phyloP scores from a whole-genome alignment of 352 stramenopile genomes.

The Pythium diclinum region DNA sequence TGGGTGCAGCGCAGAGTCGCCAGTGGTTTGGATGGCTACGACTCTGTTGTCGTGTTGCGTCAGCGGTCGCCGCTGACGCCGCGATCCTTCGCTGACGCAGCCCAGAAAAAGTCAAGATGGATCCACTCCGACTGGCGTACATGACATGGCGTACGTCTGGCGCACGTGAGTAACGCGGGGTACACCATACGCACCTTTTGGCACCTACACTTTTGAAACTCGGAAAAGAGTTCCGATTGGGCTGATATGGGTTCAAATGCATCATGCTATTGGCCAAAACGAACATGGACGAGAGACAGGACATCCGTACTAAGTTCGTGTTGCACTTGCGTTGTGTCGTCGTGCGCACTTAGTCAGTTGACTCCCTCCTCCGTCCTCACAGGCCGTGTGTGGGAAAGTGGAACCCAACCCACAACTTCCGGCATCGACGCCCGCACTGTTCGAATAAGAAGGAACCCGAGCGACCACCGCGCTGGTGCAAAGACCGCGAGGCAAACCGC shows the following conservation, averaged over 20 bases:
- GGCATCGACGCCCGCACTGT: conserved; percentile 5
- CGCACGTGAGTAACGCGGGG: conserved; percentile 11
- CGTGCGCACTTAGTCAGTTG: conserved; percentile 22
- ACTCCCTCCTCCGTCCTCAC: conserved; percentile 12
- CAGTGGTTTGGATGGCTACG: conserved; percentile 4
- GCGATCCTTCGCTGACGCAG: not conserved
- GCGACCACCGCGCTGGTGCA: not conserved
- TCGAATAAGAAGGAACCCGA: conserved; percentile 26
- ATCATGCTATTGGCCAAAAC: conserved; percentile 6
- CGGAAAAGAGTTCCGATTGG: not conserved
- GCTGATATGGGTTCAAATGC: conserved; percentile 2
- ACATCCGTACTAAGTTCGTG: conserved; percentile 13
- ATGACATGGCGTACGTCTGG: conserved; percentile 20
- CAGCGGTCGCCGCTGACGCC: not conserved
- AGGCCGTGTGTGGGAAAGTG: conserved; percentile 3
- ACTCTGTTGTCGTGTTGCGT: conserved; percentile 2
- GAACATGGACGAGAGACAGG: not conserved
- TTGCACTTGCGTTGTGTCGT: conserved; percentile 17
- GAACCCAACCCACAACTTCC: conserved; percentile 18
- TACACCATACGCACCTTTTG: conserved; percentile 23
- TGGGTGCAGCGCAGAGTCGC: not conserved
- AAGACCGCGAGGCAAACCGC: not conserved
- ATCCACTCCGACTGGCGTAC: conserved; percentile 22
- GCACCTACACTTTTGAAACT: conserved; percentile 17
- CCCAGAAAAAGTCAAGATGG: conserved; percentile 11